These are phyloP conservation scores for Raphidocelis subcapitata DNA, from an alignment of 139 green algal species.

Conservation along the genomic window DNA sequence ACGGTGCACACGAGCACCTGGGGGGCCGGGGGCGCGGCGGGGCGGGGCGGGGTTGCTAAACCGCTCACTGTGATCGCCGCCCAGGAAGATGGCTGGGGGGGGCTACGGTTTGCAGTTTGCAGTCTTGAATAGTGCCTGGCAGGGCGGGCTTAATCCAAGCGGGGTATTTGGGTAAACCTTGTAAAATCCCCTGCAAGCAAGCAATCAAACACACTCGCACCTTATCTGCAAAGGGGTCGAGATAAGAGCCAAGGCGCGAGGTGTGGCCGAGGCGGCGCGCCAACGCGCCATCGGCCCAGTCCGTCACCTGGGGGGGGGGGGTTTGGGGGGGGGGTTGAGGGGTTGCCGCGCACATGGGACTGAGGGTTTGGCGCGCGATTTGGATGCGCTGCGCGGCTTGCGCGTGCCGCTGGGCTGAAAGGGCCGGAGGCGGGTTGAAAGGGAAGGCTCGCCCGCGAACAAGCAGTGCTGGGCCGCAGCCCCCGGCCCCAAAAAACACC, in stretches of 20 bases:
- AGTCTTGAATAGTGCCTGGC: no score
- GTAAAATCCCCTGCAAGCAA: no score
- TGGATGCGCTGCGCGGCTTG: not conserved
- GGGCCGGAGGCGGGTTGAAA: not conserved
- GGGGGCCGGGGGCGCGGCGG: constrained; percentile 1
- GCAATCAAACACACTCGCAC: not conserved
- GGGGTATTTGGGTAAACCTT: no score
- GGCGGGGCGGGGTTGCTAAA: constrained; percentile 26
- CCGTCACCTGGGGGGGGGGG: constrained; percentile 45
- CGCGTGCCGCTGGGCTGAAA: no score
- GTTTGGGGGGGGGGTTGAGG: no score
- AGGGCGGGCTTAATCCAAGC: no score
- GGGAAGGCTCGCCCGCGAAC: not conserved
- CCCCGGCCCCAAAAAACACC: not conserved
- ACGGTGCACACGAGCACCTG: constrained; percentile 46
- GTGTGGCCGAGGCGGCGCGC: constrained; percentile 54
- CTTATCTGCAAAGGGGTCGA: constrained; percentile 91
- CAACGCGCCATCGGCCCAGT: constrained; percentile 85
- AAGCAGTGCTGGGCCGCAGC: not conserved
- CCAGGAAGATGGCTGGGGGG: no score
- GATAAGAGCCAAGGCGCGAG: constrained; percentile 81
- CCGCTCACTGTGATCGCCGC: no score
- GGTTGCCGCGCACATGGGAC: not conserved
- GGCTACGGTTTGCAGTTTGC: no score
- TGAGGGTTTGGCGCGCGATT: not conserved